Base-by-base conservation (phyloP, 108 stramenopile species). In the Skeletonema menzelii region DNA sequence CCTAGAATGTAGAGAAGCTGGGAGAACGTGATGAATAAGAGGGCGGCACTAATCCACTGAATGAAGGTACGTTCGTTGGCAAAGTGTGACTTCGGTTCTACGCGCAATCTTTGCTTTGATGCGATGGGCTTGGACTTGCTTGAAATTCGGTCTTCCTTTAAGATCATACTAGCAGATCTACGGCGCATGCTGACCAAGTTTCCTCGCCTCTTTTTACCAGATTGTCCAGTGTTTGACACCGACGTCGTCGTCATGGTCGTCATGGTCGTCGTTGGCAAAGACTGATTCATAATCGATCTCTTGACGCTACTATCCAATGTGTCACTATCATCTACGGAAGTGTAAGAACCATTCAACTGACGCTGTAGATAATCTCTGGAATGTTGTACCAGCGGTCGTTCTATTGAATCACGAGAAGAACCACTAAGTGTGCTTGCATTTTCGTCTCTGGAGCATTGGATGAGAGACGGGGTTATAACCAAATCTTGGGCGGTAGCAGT, bases 1-100 rank as follows among this genome's bases (percentile, higher is more conserved):
- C 19, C 75, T 12, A 55, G 17, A 26, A 26, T 26, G 28, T 71
- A 34, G n/a, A 77, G 22, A 4, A 77, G 24, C 14, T 20, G 63
- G 12, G 70, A 34, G 12, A 76, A 46, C 6, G 75, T 65, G n/a
- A 82, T 22, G 13, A 76, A 56, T 14, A 70, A 56, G 13, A 82
- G 24, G 15, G 75, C 53, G 8, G 80, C 75, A 71, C 63, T 75
- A 14, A 79, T 63, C 82, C 82, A 83, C 42, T 83, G 77, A 27
- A 83, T 70, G 68, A 83, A 83, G 10, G 82, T 79, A 12, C 82
- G 26, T 42, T 83, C 82, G 30, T 74, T 75, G 49, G 82, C 82
- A 65, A 83, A 83, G 56, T 56, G 71, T 2, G 55, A 37, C 59
- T 79, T 79, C 3, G 82, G 82, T 37, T 82, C 76, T 10, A 82